Evolutionary conservation across 2,329 filamentous ascomycete species (phyloP).

Genomic region (Chaetomium sp.): DNA sequence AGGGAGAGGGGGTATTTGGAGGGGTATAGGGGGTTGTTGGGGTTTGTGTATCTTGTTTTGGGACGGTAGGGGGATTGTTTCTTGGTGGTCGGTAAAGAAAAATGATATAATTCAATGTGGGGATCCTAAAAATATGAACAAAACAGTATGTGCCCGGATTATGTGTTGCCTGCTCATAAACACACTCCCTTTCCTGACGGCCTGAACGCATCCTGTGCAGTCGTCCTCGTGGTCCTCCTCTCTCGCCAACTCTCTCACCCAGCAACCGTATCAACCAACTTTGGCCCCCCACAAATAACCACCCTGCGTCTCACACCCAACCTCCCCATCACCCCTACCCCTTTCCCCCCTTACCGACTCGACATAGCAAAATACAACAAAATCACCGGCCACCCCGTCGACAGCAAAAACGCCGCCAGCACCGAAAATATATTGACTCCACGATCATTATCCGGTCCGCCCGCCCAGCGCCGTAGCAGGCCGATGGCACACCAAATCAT

Average conservation of each 20-base stretch:
- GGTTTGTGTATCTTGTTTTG: slow-evolving; percentile 4
- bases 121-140: neutral
- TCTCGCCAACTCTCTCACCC: too few species aligned
- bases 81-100: neutral
- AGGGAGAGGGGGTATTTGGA: slow-evolving; percentile 1
- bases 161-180: neutral
- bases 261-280: too few species aligned
- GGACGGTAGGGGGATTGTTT: neutral
- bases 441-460: slow-evolving; percentile 29
- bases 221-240: too few species aligned
- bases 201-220: too few species aligned
- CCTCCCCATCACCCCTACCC: too few species aligned
- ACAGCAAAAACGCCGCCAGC: slow-evolving; percentile 23
- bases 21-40: neutral
- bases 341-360: neutral
- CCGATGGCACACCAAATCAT: slow-evolving; percentile 38
- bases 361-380: slow-evolving; percentile 19
- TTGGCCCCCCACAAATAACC: too few species aligned
- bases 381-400: slow-evolving; percentile 23
- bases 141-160: neutral
- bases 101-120: neutral
- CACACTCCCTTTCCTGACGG: too few species aligned
- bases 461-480: slow-evolving; percentile 39
- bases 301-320: too few species aligned
- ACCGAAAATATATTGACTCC: slow-evolving; percentile 18